Percentiles rank a stretch among this genome's conserved stretches.
Evolutionary conservation across 2,329 filamentous ascomycete genomes (phyloP).

Genomic region (Claviceps digitariae): DNA sequence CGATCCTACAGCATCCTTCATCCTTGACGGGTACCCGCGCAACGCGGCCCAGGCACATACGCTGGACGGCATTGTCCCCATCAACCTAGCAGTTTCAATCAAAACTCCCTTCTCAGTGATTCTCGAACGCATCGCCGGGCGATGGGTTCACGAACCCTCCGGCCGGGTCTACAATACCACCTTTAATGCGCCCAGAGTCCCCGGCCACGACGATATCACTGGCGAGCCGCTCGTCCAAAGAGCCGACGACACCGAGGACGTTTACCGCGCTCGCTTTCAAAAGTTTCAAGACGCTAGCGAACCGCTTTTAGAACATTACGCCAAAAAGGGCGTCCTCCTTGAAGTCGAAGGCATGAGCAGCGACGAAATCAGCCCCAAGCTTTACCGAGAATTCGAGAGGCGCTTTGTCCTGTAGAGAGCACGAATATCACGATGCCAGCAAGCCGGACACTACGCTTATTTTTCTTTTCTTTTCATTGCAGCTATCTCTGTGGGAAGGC

Average conservation of each 20-base stretch:
- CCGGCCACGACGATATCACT: slow-evolving; percentile 78
- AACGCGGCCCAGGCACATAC: slow-evolving; percentile 67
- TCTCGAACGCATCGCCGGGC: slow-evolving; percentile 74
- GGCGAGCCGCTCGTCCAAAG: slow-evolving; percentile 75
- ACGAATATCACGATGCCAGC: too few species aligned
- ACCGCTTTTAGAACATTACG: slow-evolving; percentile 80
- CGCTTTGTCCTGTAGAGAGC: slow-evolving; percentile 39
- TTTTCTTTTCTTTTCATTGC: neutral
- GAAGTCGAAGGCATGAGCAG: slow-evolving; percentile 80
- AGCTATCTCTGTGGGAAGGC: neutral
- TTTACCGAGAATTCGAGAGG: slow-evolving; percentile 69
- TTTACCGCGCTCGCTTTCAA: slow-evolving; percentile 66
- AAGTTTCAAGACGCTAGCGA: slow-evolving; percentile 81
- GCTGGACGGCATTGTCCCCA: slow-evolving; percentile 72
- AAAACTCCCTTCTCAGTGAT: slow-evolving; percentile 78
- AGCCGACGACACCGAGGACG: slow-evolving; percentile 73
- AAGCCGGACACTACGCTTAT: too few species aligned
- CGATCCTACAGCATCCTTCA: slow-evolving; percentile 70
- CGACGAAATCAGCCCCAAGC: slow-evolving; percentile 87
- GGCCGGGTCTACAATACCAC: slow-evolving; percentile 91
- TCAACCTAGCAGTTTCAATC: slow-evolving; percentile 84
- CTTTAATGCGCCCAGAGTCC: slow-evolving; percentile 73
- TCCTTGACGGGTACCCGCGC: slow-evolving; percentile 91
- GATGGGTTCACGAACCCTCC: slow-evolving; percentile 86
- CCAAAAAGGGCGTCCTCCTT: slow-evolving; percentile 68